phyloP scores from a whole-genome alignment of 208 protist species.

The Tritrichomonas foetus region DNA sequence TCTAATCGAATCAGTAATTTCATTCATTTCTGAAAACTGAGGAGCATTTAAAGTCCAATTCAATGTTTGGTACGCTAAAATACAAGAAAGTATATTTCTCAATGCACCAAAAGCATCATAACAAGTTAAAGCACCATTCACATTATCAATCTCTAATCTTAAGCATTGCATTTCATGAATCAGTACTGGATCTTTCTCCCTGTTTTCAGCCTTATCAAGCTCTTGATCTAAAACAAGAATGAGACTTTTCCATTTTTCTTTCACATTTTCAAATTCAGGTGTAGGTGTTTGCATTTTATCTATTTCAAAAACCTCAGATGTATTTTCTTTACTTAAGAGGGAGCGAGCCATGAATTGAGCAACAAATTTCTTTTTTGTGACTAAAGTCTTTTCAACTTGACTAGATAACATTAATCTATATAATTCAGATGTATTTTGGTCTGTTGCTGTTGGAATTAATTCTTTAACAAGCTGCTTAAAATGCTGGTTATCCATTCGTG shows the following conservation, averaged over 20 bases:
- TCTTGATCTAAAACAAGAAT: not conserved
- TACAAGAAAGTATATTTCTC: not conserved
- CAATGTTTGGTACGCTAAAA: not conserved
- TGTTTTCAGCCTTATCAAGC: not conserved
- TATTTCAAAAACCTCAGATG: no score
- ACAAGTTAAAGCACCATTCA: not conserved
- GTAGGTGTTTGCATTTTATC: no score
- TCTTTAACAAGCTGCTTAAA: not conserved
- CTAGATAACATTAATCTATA: not conserved
- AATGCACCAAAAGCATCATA: not conserved
- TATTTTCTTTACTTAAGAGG: not conserved
- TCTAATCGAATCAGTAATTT: not conserved
- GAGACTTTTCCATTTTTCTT: not conserved
- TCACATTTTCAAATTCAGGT: not conserved
- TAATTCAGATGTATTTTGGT: not conserved
- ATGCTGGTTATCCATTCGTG: not conserved
- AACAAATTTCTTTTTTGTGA: not conserved
- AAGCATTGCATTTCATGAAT: not conserved
- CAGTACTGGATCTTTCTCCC: not conserved
- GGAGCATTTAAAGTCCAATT: not conserved
- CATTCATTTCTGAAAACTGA: not conserved
- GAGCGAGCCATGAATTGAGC: not conserved
- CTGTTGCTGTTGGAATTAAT: not conserved
- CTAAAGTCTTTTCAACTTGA: not conserved
- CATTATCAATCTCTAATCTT: not conserved